phyloP scores from a whole-genome alignment of 768 basidiomycete species.

The Sistotremastrum suecicum region DNA sequence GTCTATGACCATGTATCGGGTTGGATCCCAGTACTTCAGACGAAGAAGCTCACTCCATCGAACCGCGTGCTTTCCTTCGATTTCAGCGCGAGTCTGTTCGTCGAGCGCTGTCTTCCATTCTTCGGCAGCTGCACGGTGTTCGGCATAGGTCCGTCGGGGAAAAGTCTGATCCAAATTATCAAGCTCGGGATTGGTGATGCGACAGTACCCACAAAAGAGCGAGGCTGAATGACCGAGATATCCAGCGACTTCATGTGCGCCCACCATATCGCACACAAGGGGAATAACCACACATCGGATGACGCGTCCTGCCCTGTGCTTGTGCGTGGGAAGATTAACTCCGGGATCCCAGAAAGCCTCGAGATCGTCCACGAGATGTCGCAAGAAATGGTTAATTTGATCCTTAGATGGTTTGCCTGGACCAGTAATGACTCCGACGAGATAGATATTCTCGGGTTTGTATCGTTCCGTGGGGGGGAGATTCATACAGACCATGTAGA shows the following conservation, averaged over 20 bases:
- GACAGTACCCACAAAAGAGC: constrained; percentile 5
- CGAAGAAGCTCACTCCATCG: constrained; percentile 11
- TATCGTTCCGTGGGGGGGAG: constrained; percentile 19
- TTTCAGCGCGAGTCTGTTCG: constrained; percentile 9
- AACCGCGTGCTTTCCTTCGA: too few relatives aligned
- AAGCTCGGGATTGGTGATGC: constrained; percentile 3
- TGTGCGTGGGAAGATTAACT: constrained; percentile 11
- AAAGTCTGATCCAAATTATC: constrained; percentile 2
- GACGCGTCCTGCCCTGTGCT: constrained; percentile 7
- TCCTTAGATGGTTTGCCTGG: constrained; percentile 17
- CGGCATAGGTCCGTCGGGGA: constrained; percentile 1
- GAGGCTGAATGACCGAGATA: constrained; percentile 10
- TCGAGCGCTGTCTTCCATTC: constrained; percentile 4
- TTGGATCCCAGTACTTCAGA: constrained; percentile 16
- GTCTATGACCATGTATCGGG: constrained; percentile 10
- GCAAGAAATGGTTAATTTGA: constrained; percentile 13
- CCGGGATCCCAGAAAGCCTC: constrained; percentile 17
- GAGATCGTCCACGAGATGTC: constrained; percentile 8
- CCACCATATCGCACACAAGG: constrained; percentile 23
- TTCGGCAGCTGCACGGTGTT: not conserved
- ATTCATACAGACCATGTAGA: constrained; percentile 23
- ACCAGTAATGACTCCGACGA: constrained; percentile 22
- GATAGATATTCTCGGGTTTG: constrained; percentile 20
- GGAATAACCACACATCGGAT: constrained; percentile 15
- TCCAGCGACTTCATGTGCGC: constrained; percentile 8